A percentile compares a stretch with the other conserved stretches of the same genome.
Evolutionary conservation across 2,329 filamentous ascomycete genomes (phyloP).

Genomic region (Curvularia verruculosa): DNA sequence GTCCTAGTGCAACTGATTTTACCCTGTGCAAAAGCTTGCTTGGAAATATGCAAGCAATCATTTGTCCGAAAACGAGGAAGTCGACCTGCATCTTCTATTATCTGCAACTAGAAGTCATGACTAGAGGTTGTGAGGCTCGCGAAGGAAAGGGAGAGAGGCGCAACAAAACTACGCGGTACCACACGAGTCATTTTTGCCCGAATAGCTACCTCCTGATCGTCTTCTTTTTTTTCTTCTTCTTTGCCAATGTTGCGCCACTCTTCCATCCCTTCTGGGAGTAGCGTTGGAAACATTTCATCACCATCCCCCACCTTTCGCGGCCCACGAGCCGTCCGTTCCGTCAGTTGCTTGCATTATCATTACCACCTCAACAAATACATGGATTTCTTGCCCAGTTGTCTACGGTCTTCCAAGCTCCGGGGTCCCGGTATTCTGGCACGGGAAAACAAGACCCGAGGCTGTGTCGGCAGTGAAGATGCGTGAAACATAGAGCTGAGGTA

Average conservation of each 20-base stretch:
- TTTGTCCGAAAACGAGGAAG: neutral
- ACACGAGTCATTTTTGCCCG: neutral
- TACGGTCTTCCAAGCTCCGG: neutral
- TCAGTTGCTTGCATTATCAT: neutral
- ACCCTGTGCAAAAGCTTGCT: neutral
- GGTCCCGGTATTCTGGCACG: neutral
- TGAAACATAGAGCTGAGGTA: neutral
- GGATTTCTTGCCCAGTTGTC: neutral
- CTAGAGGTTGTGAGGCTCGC: neutral
- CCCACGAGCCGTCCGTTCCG: slow-evolving; percentile 4
- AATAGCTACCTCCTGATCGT: neutral
- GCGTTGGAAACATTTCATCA: neutral
- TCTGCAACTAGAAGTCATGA: neutral
- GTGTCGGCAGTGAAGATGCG: neutral
- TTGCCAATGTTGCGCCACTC: neutral
- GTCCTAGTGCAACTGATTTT: neutral
- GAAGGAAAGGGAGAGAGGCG: neutral
- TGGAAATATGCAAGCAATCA: neutral
- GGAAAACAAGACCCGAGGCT: neutral
- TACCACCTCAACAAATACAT: neutral
- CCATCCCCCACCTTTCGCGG: neutral
- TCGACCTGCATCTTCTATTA: neutral
- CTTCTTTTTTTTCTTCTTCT: neutral
- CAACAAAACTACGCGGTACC: neutral
- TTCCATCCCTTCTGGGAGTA: neutral